These are phyloP conservation scores for Neofusicoccum cordaticola DNA, from an alignment of 2,329 filamentous ascomycete species.

Conservation along the genomic window DNA sequence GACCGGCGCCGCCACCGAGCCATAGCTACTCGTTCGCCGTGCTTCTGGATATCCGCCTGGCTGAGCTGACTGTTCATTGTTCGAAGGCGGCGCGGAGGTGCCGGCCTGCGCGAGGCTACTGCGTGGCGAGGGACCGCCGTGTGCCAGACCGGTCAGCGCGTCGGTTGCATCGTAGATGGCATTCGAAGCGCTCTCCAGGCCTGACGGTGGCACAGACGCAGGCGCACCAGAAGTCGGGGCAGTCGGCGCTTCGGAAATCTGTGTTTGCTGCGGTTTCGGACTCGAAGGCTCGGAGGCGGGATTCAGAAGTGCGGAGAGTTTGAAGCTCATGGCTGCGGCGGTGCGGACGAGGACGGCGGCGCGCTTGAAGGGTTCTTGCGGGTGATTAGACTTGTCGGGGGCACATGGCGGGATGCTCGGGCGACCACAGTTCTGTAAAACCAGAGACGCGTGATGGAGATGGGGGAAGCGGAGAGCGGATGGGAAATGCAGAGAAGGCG, in stretches of 20 bases:
- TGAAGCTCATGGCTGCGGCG: constrained; percentile 24
- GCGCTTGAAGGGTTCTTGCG: not conserved
- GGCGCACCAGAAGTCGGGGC: not conserved
- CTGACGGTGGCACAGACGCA: not conserved
- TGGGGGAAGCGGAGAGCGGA: constrained; percentile 8
- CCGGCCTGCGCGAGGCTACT: not conserved
- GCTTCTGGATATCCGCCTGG: constrained; percentile 14
- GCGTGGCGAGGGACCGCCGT: not conserved
- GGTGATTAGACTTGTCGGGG: not conserved
- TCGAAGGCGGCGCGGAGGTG: not conserved
- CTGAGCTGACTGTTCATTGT: not conserved
- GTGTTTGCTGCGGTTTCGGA: not conserved
- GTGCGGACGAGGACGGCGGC: not conserved
- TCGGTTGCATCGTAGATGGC: constrained; percentile 40
- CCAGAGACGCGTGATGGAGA: not conserved
- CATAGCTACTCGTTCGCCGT: constrained; percentile 35
- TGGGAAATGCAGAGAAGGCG: not conserved
- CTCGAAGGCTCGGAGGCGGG: constrained; percentile 24
- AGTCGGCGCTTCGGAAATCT: not conserved
- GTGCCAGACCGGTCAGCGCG: constrained; percentile 37
- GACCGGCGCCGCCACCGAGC: constrained; percentile 33
- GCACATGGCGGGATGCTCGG: not conserved
- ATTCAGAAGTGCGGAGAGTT: constrained; percentile 37
- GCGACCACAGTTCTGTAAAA: not conserved
- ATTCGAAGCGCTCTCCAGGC: not conserved